Evolutionary conservation across 2,329 filamentous ascomycete species (phyloP), one percentile per base, ranked within the genome.

Genomic region (Cordyceps cateniannulata): DNA sequence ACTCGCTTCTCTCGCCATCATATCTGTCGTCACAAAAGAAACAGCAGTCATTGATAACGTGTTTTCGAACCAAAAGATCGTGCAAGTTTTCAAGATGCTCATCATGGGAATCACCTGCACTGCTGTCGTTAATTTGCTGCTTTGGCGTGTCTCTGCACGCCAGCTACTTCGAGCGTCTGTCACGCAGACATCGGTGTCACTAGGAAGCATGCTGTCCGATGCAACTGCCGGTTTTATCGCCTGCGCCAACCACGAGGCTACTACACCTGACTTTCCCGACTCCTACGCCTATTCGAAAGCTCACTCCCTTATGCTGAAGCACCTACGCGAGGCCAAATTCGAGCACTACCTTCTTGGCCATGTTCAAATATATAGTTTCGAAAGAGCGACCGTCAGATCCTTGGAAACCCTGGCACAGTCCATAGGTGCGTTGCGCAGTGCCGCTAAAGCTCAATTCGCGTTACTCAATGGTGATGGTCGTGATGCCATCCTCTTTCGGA

Each of bases 21-120:
- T 96, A 69, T 91, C 88, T 2, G 85, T 95, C 25, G 77, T 96
- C 63, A 96, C 92, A 7, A 95, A 93, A 73, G 92, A 96, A 73
- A 91, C 89, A 45, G 86, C 90, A 7, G 86, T 96, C 3, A 88
- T 95, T 68, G 84, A 81, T 32, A 89, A 88, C 7, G 85, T 86
- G 45, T 90, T 96, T 68, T 91, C 89, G 0, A 85, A 90, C 68
- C 83, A 84, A 32, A 69, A 69, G 51, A 65, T 68, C 25, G 62
- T 63, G 1, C 67, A 68, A 51, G 86, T 91, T 18, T 76, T 92
- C 66, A 89, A 90, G 69, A 93, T 93, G 81, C 80, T 93, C 47
- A 71, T 89, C 27, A 86, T 91, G 79, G 90, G 88, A n/a, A 86
- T 91, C 32, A 74, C 81, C n/a, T 84, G 82, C 52, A 85, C 88